Base-by-base conservation (phyloP, 768 basidiomycete species). In the Lentinus brumalis region DNA sequence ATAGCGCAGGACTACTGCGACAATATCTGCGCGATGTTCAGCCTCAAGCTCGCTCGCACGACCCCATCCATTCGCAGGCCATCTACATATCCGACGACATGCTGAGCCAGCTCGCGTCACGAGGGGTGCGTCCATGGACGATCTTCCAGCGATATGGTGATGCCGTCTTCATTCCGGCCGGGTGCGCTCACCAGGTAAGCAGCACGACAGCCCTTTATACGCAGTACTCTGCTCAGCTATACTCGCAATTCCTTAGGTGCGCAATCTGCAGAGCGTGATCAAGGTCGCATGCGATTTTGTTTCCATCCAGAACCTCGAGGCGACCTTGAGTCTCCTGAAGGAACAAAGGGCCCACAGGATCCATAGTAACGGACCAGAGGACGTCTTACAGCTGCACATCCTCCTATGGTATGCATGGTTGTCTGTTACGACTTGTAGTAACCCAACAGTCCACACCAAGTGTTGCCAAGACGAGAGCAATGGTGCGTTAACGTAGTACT, bases 271-370 rank as follows among this genome's bases (percentile, higher is more conserved):
- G 32, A 51, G 18, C 32, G 50, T 32, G 1, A 38, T 51, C 32
- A 51, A 51, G 31, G 18, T 51, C n/a, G 50, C 50, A 29, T 51
- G 50, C 16, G 50, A 51, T 31, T 51, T 51, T 11, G 50, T 51
- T 12, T 51, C 50, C 11, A 5, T 51, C 0, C 50, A 51, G 7
- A 51, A 51, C 32, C 50, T 51, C 31, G 18, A 38, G 3, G 5
- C 4, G 9, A 51, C 50, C 1, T 16, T 38, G 9, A 11, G 7
- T 6, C n/a, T 51, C 2, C 15, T 51, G 26, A 2, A 15, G 5
- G 10, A 32, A 11, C 50, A 51, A 18, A 32, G 50, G 16, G 16
- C 2, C 1, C 50, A 51, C n/a, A 30, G 50, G 15, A 30, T 51
- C 1, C 10, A 16, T 0, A 9, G 32, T 18, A 8, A 31, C 2